Base-by-base conservation (phyloP, 2,329 filamentous ascomycete genomes). In the Aspergillus nomiae region DNA sequence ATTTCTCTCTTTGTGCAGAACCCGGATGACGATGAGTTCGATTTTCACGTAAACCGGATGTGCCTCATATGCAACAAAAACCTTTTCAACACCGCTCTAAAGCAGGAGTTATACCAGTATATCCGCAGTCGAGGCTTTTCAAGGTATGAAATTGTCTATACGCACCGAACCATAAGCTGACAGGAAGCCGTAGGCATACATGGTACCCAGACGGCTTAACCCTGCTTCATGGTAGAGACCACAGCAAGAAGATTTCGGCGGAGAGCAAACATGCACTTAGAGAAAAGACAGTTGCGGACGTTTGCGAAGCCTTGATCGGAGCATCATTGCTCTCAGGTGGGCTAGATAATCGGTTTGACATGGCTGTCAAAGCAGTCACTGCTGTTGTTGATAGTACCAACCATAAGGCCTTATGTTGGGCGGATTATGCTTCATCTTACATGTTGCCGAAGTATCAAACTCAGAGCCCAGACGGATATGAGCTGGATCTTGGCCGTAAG, bases 271-370 rank as follows among this genome's bases (percentile, higher is more conserved):
- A 97, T 72, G 81, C 80, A 0, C 84, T 99, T 2, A 89, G 89
- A 0, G 91, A 97, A 77, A 99, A 99, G 81, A 90, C 91, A 0
- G 90, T 97, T 71, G 94, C 95, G 4, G 95, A 98, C 76, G 93
- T 98, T 0, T 97, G 92, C 64, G 95, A 98, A 75, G 94, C 95
- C 0, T 80, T 97, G 61, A 98, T 99, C 55, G 95, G 94, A 7
- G 95, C 94, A 2, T 90, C 94, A 0, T 82, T 88, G 56, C 88
- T 89, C 46, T 80, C 85, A 8, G 80, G 85, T 58, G 82, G 86
- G 45, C 70, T 77, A 30, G 65, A 70, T 3, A 72, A 81, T 51
- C 79, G 84, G 14, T 88, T 88, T 77, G 83, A 89, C 63, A 81
- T 85, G 71, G 86, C 87, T 24, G 84, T 89, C 50, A 83, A 84